Evolutionary conservation across 495 filamentous ascomycete species (phyloP).

Genomic region (Neurospora sp.): DNA sequence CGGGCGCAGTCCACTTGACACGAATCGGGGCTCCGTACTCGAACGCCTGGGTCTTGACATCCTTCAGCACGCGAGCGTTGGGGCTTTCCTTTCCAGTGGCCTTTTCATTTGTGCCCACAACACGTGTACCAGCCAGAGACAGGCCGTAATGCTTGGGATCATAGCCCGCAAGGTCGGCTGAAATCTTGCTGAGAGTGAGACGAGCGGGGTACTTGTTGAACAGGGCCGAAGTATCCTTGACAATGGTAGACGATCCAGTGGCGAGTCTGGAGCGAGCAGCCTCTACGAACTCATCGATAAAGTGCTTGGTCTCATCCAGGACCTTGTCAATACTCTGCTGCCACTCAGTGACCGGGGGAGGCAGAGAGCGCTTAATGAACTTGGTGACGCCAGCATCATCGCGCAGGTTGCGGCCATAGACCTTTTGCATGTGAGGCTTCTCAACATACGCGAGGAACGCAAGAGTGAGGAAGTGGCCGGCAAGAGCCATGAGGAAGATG

Average conservation of each 20-base stretch:
- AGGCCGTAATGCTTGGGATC: conserved; percentile 76
- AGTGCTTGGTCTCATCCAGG: conserved; percentile 71
- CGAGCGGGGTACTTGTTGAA: conserved; percentile 87
- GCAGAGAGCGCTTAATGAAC: conserved; percentile 80
- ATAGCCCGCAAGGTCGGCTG: conserved; percentile 73
- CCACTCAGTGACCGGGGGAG: conserved; percentile 60
- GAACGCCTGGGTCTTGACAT: conserved; percentile 62
- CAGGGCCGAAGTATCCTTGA: conserved; percentile 75
- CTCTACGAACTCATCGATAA: conserved; percentile 85
- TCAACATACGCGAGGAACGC: conserved; percentile 90
- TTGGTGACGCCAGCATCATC: conserved; percentile 83
- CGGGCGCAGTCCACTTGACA: conserved; percentile 85
- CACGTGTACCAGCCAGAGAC: conserved; percentile 56
- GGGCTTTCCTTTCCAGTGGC: conserved; percentile 38
- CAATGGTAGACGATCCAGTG: conserved; percentile 74
- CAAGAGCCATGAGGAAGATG: conserved; percentile 72
- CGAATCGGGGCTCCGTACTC: conserved; percentile 87
- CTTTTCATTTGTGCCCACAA: conserved; percentile 41
- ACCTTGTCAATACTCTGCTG: conserved; percentile 82
- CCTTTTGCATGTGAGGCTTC: conserved; percentile 96
- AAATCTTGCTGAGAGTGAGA: conserved; percentile 72
- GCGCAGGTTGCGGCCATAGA: conserved; percentile 78
- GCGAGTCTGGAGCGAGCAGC: conserved; percentile 79
- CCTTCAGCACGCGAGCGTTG: conserved; percentile 33
- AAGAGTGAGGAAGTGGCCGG: conserved; percentile 76